Evolutionary conservation across 78 protist genomes (phyloP).

Genomic region (Abeoforma whisleri): DNA sequence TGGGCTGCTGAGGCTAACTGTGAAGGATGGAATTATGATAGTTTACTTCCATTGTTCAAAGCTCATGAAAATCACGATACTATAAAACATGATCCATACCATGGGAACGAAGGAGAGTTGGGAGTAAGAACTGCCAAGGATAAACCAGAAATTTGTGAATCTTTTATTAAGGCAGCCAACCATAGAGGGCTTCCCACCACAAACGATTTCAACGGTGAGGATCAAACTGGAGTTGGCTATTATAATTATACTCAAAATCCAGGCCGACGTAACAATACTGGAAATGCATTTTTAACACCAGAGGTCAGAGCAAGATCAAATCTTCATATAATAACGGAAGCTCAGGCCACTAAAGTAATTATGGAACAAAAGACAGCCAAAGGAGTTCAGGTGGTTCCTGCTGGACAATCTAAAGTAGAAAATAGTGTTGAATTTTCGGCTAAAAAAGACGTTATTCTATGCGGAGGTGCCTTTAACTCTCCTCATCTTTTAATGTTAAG

Average conservation of each 20-base stretch:
- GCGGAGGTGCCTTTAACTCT: constrained; percentile 44
- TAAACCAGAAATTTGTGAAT: neutral
- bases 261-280: neutral
- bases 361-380: neutral
- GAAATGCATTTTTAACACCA: neutral
- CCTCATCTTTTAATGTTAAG: constrained; percentile 45
- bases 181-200: neutral
- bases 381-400: constrained; percentile 5
- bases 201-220: constrained; percentile 42
- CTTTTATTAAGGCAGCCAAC: neutral
- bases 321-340: neutral
- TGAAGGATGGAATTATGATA: constrained; percentile 5
- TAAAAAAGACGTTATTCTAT: constrained; percentile 29
- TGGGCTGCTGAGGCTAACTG: constrained; percentile 17
- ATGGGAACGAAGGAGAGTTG: neutral
- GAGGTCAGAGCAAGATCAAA: neutral
- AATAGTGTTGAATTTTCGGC: no score
- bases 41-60: neutral
- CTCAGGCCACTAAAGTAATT: neutral
- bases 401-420: no score
- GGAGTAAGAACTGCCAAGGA: neutral
- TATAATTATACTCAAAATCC: neutral
- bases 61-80: neutral
- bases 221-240: constrained; percentile 17
- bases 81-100: neutral